Evolutionary conservation across 768 basidiomycete species (phyloP), one percentile per base, ranked within the genome.

Genomic region (Xerocomellus dryophilus): DNA sequence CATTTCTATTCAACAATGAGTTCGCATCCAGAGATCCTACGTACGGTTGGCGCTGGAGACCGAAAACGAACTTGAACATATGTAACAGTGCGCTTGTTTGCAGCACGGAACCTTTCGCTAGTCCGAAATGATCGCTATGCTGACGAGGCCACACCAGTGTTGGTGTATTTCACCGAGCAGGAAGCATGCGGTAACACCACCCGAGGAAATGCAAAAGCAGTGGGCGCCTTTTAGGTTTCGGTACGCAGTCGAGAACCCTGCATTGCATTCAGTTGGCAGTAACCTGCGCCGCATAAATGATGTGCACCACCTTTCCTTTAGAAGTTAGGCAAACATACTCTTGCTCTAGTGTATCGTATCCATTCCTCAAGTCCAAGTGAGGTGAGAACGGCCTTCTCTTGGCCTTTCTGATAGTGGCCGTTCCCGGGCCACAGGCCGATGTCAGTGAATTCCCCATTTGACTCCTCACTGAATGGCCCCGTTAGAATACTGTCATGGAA

Each of bases 381-480:
- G 7, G 50, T 31, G 20, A 81, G 64, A 21, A 78, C 57, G 25
- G 65, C 66, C 7, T 18, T 50, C 53, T 71, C 71, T 41, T 64
- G 54, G 17, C 69, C 67, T 15, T 7, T 48, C 55, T 69, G 70
- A 56, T 67, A 63, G 7, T 72, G 61, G 5, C 76, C 78, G 6
- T 55, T 45, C 9, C 82, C 81, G 5, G 85, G 71, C 78, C 79
- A 82, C 32, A 84, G 43, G 5, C 73, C 79, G 21, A 81, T 64
- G 56, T 84, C 82, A 6, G 76, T 76, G 39, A 72, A 79, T 43
- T 85, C 82, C 55, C 83, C 82, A 58, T 75, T 77, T 36, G 59
- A 55, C 35, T 42, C 50, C 58, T 86, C 83, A 57, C 76, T 81
- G n/a, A 71, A 64, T 31, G 73, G 73, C 3, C 83, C 82, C 0